These are phyloP conservation scores for Rhododendron molle DNA, from an alignment of 148 eudicot genomes.

Conservation along the genomic window DNA sequence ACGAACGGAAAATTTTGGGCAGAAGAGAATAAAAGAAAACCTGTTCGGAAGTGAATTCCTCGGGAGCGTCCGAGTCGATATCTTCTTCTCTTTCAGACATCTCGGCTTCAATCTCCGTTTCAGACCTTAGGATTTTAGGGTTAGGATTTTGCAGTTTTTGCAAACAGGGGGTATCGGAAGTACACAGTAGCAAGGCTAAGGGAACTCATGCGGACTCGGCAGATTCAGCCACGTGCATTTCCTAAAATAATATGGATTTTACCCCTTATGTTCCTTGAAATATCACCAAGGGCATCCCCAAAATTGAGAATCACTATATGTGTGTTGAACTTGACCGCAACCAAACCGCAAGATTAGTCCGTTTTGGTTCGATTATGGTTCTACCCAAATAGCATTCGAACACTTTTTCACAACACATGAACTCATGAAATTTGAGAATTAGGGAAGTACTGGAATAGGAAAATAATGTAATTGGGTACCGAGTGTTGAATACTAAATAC, in stretches of 20 bases:
- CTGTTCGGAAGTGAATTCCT: conserved; percentile 67
- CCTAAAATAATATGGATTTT: too few relatives aligned
- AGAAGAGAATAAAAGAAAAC: conserved; percentile 22
- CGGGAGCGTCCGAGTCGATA: conserved; percentile 72
- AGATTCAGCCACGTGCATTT: conserved; percentile 1
- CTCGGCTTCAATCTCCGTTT: conserved; percentile 3
- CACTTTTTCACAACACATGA: too few relatives aligned
- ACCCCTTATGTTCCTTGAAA: not conserved
- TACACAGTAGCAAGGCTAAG: not conserved
- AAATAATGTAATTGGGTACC: too few relatives aligned
- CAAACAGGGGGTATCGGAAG: not conserved
- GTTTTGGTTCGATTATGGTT: too few relatives aligned
- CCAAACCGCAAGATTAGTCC: too few relatives aligned
- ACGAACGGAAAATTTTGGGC: not conserved
- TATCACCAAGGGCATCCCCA: not conserved
- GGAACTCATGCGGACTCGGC: not conserved
- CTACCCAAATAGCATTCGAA: too few relatives aligned
- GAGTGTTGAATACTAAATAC: too few relatives aligned
- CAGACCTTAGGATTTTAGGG: not conserved
- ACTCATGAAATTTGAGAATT: too few relatives aligned
- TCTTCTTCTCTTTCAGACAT: conserved; percentile 54
- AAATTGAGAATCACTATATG: too few relatives aligned
- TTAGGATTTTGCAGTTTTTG: conserved; percentile 9
- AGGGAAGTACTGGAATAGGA: too few relatives aligned
- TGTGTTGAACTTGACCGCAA: too few relatives aligned